phyloP scores from a whole-genome alignment of 371 early-diverging fungal species.

The Rhizopus delemar region DNA sequence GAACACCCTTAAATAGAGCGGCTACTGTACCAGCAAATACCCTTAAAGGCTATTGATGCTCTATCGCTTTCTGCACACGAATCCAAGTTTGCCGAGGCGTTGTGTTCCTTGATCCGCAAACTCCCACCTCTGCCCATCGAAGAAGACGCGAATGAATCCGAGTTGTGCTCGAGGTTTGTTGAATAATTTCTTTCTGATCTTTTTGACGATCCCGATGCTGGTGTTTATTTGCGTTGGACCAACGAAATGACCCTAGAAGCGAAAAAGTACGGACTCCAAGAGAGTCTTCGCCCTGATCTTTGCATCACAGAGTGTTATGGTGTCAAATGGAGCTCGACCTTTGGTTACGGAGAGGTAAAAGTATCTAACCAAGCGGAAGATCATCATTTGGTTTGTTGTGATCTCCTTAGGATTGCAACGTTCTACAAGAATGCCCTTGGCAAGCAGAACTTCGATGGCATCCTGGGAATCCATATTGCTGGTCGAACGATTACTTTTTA shows the following conservation, averaged over 20 bases:
- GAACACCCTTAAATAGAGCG: too few species aligned
- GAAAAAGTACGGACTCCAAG: neutral
- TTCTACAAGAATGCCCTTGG: too few species aligned
- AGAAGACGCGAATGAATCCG: constrained; percentile 15
- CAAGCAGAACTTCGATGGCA: too few species aligned
- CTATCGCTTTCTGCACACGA: too few species aligned
- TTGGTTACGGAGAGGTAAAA: too few species aligned
- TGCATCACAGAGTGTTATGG: constrained; percentile 10
- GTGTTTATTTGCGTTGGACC: constrained; percentile 14
- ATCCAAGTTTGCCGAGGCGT: constrained; percentile 8
- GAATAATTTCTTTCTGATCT: constrained; percentile 18
- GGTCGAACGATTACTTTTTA: too few species aligned
- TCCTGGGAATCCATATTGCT: too few species aligned
- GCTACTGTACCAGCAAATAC: too few species aligned
- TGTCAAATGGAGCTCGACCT: constrained; percentile 12
- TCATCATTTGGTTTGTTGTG: too few species aligned
- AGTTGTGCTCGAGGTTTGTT: constrained; percentile 14
- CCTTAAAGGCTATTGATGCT: too few species aligned
- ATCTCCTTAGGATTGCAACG: too few species aligned
- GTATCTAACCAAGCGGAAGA: too few species aligned
- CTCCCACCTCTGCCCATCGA: neutral
- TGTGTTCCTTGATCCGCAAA: neutral
- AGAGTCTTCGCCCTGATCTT: constrained; percentile 12
- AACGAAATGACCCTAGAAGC: constrained; percentile 17
- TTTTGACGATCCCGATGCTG: constrained; percentile 19